phyloP scores from a whole-genome alignment of 2,329 filamentous ascomycete species.

The Venturia aucupariae region DNA sequence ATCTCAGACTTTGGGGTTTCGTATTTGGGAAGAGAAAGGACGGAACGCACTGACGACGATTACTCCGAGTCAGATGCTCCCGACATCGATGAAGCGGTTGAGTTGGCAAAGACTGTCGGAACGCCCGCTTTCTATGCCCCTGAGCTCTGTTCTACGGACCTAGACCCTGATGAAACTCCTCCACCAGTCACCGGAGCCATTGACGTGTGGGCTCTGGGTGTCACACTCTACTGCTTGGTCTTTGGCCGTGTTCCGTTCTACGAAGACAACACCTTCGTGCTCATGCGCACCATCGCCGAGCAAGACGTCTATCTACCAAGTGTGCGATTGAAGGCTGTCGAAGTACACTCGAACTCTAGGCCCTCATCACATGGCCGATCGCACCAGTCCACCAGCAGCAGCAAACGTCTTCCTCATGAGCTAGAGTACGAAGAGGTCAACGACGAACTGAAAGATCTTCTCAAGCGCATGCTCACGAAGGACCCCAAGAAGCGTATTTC shows the following conservation, averaged over 20 bases:
- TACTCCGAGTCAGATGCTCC: conserved; percentile 72
- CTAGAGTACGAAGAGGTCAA: conserved; percentile 80
- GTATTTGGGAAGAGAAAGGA: conserved; percentile 82
- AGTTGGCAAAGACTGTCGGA: conserved; percentile 95
- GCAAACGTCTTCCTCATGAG: conserved; percentile 68
- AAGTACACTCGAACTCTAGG: conserved; percentile 36
- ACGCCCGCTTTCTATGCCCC: conserved; percentile 97
- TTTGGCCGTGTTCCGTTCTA: conserved; percentile 91
- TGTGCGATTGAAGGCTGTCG: conserved; percentile 67
- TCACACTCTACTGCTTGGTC: conserved; percentile 91
- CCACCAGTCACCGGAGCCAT: conserved; percentile 83
- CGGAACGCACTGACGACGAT: conserved; percentile 66
- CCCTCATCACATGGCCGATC: conserved; percentile 38
- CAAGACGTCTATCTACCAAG: conserved; percentile 85
- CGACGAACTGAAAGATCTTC: conserved; percentile 66
- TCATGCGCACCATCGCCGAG: conserved; percentile 86
- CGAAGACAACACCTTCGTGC: conserved; percentile 80
- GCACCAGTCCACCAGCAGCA: conserved; percentile 44
- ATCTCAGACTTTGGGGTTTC: conserved; percentile 99
- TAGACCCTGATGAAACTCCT: conserved; percentile 47
- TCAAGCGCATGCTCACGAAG: conserved; percentile 74
- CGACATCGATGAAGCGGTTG: conserved; percentile 85
- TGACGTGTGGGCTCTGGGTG: conserved; percentile 93
- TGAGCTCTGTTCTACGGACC: conserved; percentile 84
- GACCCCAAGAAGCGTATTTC: conserved; percentile 84